Percentiles rank a stretch among this genome's conserved stretches.
Conservation (phyloP, 2,329 filamentous ascomycete species). For the Calycina herbarum region DNA sequence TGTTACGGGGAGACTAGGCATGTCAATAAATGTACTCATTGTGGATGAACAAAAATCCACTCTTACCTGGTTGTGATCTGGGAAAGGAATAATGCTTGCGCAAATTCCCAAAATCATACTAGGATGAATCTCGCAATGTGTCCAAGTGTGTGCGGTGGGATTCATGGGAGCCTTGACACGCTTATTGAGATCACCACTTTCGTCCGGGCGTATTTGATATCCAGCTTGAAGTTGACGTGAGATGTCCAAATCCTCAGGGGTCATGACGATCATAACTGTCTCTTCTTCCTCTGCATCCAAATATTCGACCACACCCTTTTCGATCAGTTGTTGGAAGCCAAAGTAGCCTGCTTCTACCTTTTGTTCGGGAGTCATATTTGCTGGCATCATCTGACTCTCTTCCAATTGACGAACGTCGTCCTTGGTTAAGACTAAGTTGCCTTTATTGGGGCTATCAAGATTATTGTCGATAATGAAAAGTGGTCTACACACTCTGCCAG, state of each 20-base stretch:
- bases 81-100: slow-evolving; percentile 98
- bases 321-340: slow-evolving; percentile 85
- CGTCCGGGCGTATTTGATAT: slow-evolving; percentile 58
- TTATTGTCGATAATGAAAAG: slow-evolving; percentile 93
- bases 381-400: slow-evolving; percentile 65
- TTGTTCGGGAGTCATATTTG: slow-evolving; percentile 59
- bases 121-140: slow-evolving; percentile 98
- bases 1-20: slow-evolving; percentile 87
- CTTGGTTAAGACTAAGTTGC: slow-evolving; percentile 79
- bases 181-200: slow-evolving; percentile 73
- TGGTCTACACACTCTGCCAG: slow-evolving; percentile 89
- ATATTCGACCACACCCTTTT: slow-evolving; percentile 87
- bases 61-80: slow-evolving; percentile 88
- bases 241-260: slow-evolving; percentile 86
- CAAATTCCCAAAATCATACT: slow-evolving; percentile 99
- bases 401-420: slow-evolving; percentile 79
- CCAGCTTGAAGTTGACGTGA: slow-evolving; percentile 70
- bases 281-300: slow-evolving; percentile 98
- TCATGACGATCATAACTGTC: slow-evolving; percentile 99
- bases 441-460: slow-evolving; percentile 69
- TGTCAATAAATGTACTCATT: slow-evolving; percentile 36
- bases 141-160: slow-evolving; percentile 86
- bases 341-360: slow-evolving; percentile 61
- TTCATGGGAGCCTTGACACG: slow-evolving; percentile 88
- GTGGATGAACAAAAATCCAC: slow-evolving; percentile 12